These are phyloP conservation scores for Podospora conica DNA, from an alignment of 495 filamentous ascomycete genomes.

Conservation along the genomic window DNA sequence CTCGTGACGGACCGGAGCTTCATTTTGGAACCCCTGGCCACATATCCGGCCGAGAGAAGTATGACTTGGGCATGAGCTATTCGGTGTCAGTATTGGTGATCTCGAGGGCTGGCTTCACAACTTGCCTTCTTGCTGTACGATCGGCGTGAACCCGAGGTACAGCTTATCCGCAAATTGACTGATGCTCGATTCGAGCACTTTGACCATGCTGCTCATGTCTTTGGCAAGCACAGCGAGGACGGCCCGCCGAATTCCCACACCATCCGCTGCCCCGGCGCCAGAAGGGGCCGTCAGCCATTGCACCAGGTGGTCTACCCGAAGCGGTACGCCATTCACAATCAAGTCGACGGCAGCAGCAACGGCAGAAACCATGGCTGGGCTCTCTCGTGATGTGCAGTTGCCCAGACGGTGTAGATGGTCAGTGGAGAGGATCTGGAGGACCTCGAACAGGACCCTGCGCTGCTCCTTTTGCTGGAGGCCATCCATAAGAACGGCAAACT, in stretches of 20 bases:
- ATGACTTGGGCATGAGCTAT: conserved; percentile 71
- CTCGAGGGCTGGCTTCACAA: neutral
- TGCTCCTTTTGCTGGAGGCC: conserved; percentile 52
- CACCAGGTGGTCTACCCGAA: conserved; percentile 48
- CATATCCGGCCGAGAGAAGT: conserved; percentile 69
- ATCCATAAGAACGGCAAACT: conserved; percentile 41
- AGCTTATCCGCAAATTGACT: conserved; percentile 76
- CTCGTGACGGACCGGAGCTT: conserved; percentile 58
- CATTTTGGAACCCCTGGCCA: conserved; percentile 54
- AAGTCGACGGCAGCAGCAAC: conserved; percentile 40
- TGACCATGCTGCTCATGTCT: conserved; percentile 47
- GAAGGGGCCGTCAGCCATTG: conserved; percentile 63
- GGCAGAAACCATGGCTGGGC: conserved; percentile 38
- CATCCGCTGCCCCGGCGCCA: conserved; percentile 58
- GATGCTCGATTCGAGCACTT: conserved; percentile 60
- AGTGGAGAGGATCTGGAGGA: conserved; percentile 55
- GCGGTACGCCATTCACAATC: conserved; percentile 32
- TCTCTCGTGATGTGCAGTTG: conserved; percentile 23
- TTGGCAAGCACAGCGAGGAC: conserved; percentile 54
- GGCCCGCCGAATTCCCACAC: conserved; percentile 57
- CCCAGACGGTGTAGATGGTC: conserved; percentile 40
- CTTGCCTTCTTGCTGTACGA: conserved; percentile 79
- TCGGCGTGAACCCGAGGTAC: conserved; percentile 76
- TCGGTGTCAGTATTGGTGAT: conserved; percentile 25
- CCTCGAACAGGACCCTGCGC: conserved; percentile 48